A percentile compares a stretch with the other conserved stretches of the same genome.
phyloP scores from a whole-genome alignment of 495 filamentous ascomycete species.

The Neurospora sp. region DNA sequence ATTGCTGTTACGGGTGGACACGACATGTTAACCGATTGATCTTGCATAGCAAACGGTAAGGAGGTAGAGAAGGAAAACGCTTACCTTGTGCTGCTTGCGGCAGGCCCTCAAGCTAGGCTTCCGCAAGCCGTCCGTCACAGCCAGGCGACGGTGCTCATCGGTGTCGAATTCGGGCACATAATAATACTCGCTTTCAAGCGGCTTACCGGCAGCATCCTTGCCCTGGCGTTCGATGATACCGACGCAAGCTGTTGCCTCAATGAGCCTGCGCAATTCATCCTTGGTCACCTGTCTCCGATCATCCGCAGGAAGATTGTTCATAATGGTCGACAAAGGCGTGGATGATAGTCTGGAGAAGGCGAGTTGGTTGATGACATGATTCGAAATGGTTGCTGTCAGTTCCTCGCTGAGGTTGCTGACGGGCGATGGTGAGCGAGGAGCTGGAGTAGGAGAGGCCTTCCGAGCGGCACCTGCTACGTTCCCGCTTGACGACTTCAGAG shows the following conservation, averaged over 20 bases:
- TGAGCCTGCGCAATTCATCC: conserved; percentile 55
- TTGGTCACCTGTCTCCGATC: conserved; percentile 46
- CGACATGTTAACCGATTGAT: conserved; percentile 15
- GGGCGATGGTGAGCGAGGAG: conserved; percentile 18
- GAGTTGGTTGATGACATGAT: conserved; percentile 89
- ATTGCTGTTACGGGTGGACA: conserved; percentile 53
- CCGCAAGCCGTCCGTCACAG: conserved; percentile 75
- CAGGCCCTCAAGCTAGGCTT: conserved; percentile 83
- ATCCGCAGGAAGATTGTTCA: conserved; percentile 70
- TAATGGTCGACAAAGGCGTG: conserved; percentile 77
- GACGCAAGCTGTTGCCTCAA: conserved; percentile 64
- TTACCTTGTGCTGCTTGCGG: conserved; percentile 92
- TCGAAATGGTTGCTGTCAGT: conserved; percentile 37
- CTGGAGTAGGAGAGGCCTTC: neutral
- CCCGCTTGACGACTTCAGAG: conserved; percentile 1
- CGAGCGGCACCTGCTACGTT: neutral
- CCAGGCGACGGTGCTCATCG: conserved; percentile 65
- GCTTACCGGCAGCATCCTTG: conserved; percentile 92
- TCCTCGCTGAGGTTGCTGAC: conserved; percentile 26
- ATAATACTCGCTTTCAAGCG: conserved; percentile 91
- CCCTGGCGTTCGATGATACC: conserved; percentile 83
- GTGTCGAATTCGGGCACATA: conserved; percentile 88
- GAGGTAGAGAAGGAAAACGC: conserved; percentile 12
- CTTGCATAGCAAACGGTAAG: neutral
- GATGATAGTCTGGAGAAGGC: conserved; percentile 95